Percentiles rank a stretch among this genome's conserved stretches.
These are phyloP conservation scores for Magnusiomyces paraingens DNA, from an alignment of 1,139 yeast species.

Conservation along the genomic window DNA sequence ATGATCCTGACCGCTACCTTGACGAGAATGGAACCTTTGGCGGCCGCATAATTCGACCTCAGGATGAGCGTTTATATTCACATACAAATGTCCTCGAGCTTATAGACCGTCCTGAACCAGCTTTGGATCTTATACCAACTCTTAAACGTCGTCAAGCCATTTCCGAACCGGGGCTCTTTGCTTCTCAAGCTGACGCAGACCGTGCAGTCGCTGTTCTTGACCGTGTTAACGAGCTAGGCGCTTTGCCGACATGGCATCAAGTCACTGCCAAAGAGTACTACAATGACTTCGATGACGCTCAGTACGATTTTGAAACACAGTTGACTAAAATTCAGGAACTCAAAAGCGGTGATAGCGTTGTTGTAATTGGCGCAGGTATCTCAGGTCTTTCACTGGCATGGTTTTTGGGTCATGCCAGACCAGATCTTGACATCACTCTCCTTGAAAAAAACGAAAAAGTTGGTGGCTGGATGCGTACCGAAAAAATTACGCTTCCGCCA, in stretches of 20 bases:
- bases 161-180: slow-evolving; percentile 7
- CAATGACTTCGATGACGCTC: slow-evolving; percentile 18
- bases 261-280: neutral
- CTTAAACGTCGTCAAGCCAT: neutral
- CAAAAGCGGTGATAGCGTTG: slow-evolving; percentile 25
- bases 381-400: slow-evolving; percentile 80
- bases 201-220: slow-evolving; percentile 8
- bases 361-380: slow-evolving; percentile 74
- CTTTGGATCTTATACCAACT: slow-evolving; percentile 9
- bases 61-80: slow-evolving; percentile 11
- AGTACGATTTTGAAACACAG: slow-evolving; percentile 23
- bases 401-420: slow-evolving; percentile 57
- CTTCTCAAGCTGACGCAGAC: slow-evolving; percentile 6
- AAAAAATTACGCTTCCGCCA: neutral
- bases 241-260: slow-evolving; percentile 9
- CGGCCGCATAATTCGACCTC: slow-evolving; percentile 12
- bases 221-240: slow-evolving; percentile 6
- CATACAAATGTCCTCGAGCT: slow-evolving; percentile 13
- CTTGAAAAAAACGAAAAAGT: slow-evolving; percentile 48
- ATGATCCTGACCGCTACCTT: slow-evolving; percentile 4
- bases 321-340: slow-evolving; percentile 28
- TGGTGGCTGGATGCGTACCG: slow-evolving; percentile 79
- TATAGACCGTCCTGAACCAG: slow-evolving; percentile 11
- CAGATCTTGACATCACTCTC: slow-evolving; percentile 56
- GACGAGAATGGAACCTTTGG: slow-evolving; percentile 13